These are phyloP conservation scores for Lanmaoa rubissima DNA, from an alignment of 768 basidiomycete species.

Conservation along the genomic window DNA sequence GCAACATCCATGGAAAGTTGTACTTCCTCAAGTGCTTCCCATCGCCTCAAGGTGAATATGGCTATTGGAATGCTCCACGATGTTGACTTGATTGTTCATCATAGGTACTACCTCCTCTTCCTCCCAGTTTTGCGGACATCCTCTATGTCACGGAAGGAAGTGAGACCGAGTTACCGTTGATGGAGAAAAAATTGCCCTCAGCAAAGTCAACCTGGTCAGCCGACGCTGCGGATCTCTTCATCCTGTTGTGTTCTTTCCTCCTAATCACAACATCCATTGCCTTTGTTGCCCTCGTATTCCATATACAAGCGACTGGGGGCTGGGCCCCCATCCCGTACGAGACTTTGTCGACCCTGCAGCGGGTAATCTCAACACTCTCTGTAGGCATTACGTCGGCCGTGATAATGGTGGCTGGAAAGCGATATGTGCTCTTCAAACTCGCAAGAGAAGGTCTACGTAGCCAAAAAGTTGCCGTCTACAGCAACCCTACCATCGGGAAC, in stretches of 20 bases:
- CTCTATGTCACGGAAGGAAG: neutral
- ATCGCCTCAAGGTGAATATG: neutral
- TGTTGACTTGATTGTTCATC: neutral
- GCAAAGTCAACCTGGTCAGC: neutral
- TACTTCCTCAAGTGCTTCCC: neutral
- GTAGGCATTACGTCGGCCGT: slow-evolving; percentile 13
- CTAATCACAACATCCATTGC: slow-evolving; percentile 1
- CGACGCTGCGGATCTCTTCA: slow-evolving; percentile 7
- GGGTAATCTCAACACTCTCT: slow-evolving; percentile 11
- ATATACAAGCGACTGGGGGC: neutral
- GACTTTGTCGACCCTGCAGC: slow-evolving; percentile 5
- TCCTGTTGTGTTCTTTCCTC: slow-evolving; percentile 6
- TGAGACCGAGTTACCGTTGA: neutral
- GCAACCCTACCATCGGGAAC: slow-evolving; percentile 8
- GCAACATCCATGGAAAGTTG: neutral
- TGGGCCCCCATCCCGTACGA: neutral
- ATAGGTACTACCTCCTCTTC: neutral
- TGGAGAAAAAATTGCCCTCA: neutral
- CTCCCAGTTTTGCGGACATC: neutral
- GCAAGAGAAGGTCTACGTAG: slow-evolving; percentile 8
- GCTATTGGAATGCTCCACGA: neutral
- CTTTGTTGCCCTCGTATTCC: slow-evolving; percentile 6
- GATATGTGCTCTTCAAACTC: slow-evolving; percentile 17
- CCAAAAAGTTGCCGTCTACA: slow-evolving; percentile 13
- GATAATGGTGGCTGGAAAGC: slow-evolving; percentile 14